Base-by-base conservation (phyloP, 768 basidiomycete species). In the Crassisporium funariophilum region DNA sequence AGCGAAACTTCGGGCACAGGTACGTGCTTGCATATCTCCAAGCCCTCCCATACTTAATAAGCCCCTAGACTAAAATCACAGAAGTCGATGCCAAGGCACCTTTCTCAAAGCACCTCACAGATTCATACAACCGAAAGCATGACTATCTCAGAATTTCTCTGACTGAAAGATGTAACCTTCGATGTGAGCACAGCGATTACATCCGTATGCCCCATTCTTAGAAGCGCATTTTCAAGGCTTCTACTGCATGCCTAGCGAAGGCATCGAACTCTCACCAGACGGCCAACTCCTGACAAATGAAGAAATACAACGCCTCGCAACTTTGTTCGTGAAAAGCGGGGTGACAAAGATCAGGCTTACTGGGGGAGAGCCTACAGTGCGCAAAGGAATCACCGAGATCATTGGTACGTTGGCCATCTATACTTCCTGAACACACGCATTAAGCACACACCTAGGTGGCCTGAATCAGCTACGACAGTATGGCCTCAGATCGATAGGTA, bases 241-340 rank as follows among this genome's bases (percentile, higher is more conserved):
- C 57, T 95, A 95, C 62, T 94, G 91, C 59, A 95, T 94, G 91
- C 91, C 91, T 2, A 79, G 75, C 42, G 82, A 87, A 59, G 90
- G 91, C 23, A 70, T 93, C 4, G 78, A 86, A 42, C 74, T 93
- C 20, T 84, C 88, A 10, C 91, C 90, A 2, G 69, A 71, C 24
- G 72, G 73, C 8, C 76, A 87, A 48, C 75, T 91, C 47, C 75
- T 95, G 29, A 82, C 86, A 0, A 83, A 91, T 52, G 77, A 83
- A 41, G 91, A 95, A 61, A 68, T 94, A 21, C 62, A 88, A 33
- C 81, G 86, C 38, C 74, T 92, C 1, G 86, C 88, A 4, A 66
- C 74, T 13, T 67, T 95, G 13, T 95, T 95, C 53, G 90, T 95
- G 0, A 74, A 73, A 56, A 81, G 80, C 58, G 93, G 93, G 4